A percentile compares a stretch with the other conserved stretches of the same genome.
These are phyloP conservation scores for Dovyalis caffra DNA, from an alignment of 345 rosid species.

Conservation along the genomic window DNA sequence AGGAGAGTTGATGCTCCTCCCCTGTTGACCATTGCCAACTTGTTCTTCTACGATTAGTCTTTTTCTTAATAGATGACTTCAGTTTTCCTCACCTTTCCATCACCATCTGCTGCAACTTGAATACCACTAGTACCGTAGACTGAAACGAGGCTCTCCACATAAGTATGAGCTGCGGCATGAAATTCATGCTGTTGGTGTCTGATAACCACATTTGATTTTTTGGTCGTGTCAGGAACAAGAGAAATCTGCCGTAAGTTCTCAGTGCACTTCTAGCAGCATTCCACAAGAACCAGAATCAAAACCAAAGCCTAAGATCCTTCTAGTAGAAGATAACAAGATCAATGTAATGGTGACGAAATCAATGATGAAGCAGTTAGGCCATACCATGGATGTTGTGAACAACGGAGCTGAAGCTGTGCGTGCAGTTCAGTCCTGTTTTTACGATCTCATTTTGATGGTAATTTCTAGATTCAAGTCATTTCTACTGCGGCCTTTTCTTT, in stretches of 20 bases:
- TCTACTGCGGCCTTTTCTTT: background rate
- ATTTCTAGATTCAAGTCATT: slow-evolving; percentile 2
- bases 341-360: slow-evolving; percentile 79
- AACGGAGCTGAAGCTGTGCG: slow-evolving; percentile 83
- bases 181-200: too few relatives aligned
- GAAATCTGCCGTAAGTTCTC: slow-evolving; percentile 29
- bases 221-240: slow-evolving; percentile 38
- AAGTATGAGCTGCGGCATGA: too few relatives aligned
- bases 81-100: too few relatives aligned
- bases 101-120: too few relatives aligned
- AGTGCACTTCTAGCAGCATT: slow-evolving; percentile 18
- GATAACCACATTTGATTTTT: too few relatives aligned
- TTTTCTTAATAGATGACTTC: too few relatives aligned
- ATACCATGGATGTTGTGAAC: slow-evolving; percentile 67
- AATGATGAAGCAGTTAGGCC: slow-evolving; percentile 90
- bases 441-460: slow-evolving; percentile 86
- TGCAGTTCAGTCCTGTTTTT: slow-evolving; percentile 49
- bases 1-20: too few relatives aligned
- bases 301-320: slow-evolving; percentile 75
- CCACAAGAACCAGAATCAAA: slow-evolving; percentile 29
- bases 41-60: too few relatives aligned
- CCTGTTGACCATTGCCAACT: too few relatives aligned
- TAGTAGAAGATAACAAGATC: slow-evolving; percentile 94
- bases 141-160: too few relatives aligned
- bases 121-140: too few relatives aligned